These are phyloP conservation scores for Solanum gracilifrons DNA, from an alignment of 257 asterid species.

Conservation along the genomic window DNA sequence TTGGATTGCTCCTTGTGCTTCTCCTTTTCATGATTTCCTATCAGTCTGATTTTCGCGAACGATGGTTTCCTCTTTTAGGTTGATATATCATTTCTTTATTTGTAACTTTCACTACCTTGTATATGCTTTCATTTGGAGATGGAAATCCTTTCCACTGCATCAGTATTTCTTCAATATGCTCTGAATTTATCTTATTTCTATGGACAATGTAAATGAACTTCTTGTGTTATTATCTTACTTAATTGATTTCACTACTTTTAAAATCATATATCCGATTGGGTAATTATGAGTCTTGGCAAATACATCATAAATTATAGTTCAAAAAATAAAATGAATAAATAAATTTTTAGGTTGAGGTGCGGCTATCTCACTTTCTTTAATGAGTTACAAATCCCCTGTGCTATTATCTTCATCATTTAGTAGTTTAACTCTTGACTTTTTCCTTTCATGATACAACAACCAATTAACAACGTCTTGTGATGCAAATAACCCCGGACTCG, in stretches of 20 bases:
- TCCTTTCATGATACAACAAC: neutral
- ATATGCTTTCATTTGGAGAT: neutral
- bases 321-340: neutral
- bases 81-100: neutral
- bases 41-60: constrained; percentile 71
- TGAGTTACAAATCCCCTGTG: neutral
- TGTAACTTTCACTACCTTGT: neutral
- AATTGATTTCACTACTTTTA: neutral
- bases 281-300: neutral
- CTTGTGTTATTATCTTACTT: too few relatives aligned
- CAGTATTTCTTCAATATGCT: neutral
- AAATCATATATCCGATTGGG: neutral
- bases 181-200: neutral
- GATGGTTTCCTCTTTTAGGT: constrained; percentile 71
- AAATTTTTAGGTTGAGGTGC: neutral
- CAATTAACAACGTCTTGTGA: neutral
- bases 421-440: neutral
- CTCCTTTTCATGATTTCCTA: constrained; percentile 76
- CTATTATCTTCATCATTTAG: neutral
- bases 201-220: neutral
- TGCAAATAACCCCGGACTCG: neutral
- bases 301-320: neutral
- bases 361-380: neutral
- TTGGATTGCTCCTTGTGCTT: constrained; percentile 58
- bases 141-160: neutral